Conservation (phyloP, 2,329 filamentous ascomycete genomes). For the Aspergillus carbonarius region DNA sequence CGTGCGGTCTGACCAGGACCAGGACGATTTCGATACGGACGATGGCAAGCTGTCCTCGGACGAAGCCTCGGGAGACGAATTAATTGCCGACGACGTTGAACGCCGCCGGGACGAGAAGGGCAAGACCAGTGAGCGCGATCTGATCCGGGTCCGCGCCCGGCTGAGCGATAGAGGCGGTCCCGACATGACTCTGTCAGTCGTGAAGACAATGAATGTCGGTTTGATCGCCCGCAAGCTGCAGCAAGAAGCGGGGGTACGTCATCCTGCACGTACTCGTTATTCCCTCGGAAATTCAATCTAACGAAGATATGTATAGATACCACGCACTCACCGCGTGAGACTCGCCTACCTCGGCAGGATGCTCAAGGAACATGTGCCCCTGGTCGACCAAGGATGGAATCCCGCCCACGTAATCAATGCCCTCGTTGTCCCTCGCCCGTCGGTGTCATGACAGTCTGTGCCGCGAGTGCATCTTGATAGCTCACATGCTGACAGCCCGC, state of each 20-base stretch:
- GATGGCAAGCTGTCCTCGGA: conserved; percentile 38
- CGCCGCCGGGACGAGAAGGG: conserved; percentile 58
- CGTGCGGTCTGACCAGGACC: conserved; percentile 24
- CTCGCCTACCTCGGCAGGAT: conserved; percentile 81
- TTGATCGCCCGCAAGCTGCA: conserved; percentile 63
- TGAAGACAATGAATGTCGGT: conserved; percentile 63
- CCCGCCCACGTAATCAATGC: conserved; percentile 75
- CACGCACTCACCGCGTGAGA: conserved; percentile 59
- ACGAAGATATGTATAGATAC: conserved; percentile 49
- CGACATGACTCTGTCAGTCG: conserved; percentile 62
- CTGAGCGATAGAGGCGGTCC: conserved; percentile 64
- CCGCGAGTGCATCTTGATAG: neutral
- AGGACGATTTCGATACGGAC: conserved; percentile 23
- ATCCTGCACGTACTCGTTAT: neutral
- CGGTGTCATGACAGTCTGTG: conserved; percentile 11
- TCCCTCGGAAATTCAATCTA: neutral
- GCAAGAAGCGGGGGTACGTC: conserved; percentile 62
- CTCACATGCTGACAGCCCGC: neutral
- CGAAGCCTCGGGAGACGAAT: conserved; percentile 42
- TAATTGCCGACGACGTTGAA: conserved; percentile 39
- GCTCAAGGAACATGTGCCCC: conserved; percentile 65
- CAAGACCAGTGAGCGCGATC: conserved; percentile 57
- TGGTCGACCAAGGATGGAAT: conserved; percentile 72
- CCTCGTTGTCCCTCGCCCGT: conserved; percentile 54
- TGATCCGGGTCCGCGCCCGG: conserved; percentile 60